phyloP scores from a whole-genome alignment of 441 rosid species.

The Erodium chrysanthum region DNA sequence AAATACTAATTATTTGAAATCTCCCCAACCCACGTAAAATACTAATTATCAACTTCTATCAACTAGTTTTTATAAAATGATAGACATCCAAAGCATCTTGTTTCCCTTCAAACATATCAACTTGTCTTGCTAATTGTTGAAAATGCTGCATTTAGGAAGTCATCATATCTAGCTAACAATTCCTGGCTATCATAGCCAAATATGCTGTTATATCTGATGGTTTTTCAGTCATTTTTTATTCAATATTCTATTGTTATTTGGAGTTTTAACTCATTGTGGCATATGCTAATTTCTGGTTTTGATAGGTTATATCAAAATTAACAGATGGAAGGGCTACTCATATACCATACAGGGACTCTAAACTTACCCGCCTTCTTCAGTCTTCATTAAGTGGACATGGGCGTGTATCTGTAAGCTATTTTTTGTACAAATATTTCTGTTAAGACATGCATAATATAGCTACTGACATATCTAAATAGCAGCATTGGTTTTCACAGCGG shows the following conservation, averaged over 20 bases:
- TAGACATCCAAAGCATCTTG: no score
- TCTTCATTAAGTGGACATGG: conserved; percentile 74
- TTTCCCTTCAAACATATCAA: no score
- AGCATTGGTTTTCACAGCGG: neutral
- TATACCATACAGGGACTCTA: conserved; percentile 75
- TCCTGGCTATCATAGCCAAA: neutral
- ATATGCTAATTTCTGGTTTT: conserved; percentile 16
- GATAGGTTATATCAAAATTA: conserved; percentile 77
- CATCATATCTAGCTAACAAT: no score
- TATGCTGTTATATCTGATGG: conserved; percentile 9
- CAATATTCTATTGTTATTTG: neutral
- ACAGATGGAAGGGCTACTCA: conserved; percentile 57
- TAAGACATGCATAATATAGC: conserved; percentile 7
- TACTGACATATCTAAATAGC: neutral
- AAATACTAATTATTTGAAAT: no score
- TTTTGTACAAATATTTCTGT: conserved; percentile 5
- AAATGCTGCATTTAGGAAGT: neutral
- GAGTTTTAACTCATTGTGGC: conserved; percentile 8
- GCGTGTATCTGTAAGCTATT: conserved; percentile 61
- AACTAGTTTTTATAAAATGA: no score
- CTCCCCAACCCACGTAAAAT: no score
- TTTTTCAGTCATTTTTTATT: conserved; percentile 1
- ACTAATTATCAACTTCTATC: no score
- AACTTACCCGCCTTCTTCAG: conserved; percentile 66
- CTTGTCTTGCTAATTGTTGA: neutral